Conservation (phyloP, 352 stramenopile genomes). For the Phytophthora idaei region DNA sequence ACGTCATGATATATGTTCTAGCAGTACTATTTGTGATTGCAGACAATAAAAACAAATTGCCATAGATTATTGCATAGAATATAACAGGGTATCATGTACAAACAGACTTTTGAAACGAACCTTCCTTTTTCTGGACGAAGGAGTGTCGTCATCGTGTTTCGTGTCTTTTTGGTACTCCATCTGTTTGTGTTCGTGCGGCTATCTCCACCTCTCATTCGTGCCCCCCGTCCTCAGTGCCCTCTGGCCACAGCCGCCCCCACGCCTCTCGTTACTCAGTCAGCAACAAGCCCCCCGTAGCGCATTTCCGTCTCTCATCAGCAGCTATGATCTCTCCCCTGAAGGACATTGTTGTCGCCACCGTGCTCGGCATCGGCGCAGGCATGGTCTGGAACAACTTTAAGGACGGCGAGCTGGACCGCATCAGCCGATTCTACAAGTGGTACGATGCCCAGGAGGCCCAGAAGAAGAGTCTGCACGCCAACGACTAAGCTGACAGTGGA, state of each 20-base stretch:
- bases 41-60: neutral
- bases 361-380: slow-evolving; percentile 59
- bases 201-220: slow-evolving; percentile 1
- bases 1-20: neutral
- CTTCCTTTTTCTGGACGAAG: slow-evolving; percentile 13
- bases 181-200: slow-evolving; percentile 7
- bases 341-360: slow-evolving; percentile 80
- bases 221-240: slow-evolving; percentile 16
- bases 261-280: slow-evolving; percentile 32
- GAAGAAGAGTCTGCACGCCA: slow-evolving; percentile 49
- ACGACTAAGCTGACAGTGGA: slow-evolving; percentile 35
- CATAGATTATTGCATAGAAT: neutral
- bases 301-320: slow-evolving; percentile 19
- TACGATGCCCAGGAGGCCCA: slow-evolving; percentile 76
- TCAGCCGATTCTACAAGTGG: slow-evolving; percentile 84
- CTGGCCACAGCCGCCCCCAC: slow-evolving; percentile 12
- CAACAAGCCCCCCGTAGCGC: slow-evolving; percentile 23
- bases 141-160: slow-evolving; percentile 34
- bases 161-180: slow-evolving; percentile 21
- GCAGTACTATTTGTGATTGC: neutral
- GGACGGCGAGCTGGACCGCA: slow-evolving; percentile 74
- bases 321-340: slow-evolving; percentile 81
- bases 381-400: slow-evolving; percentile 74
- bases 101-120: neutral
- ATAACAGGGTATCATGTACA: neutral